A percentile compares a stretch with the other conserved stretches of the same genome.
These are phyloP conservation scores for Gossypium gossypioides DNA, from an alignment of 441 rosid genomes.

Conservation along the genomic window DNA sequence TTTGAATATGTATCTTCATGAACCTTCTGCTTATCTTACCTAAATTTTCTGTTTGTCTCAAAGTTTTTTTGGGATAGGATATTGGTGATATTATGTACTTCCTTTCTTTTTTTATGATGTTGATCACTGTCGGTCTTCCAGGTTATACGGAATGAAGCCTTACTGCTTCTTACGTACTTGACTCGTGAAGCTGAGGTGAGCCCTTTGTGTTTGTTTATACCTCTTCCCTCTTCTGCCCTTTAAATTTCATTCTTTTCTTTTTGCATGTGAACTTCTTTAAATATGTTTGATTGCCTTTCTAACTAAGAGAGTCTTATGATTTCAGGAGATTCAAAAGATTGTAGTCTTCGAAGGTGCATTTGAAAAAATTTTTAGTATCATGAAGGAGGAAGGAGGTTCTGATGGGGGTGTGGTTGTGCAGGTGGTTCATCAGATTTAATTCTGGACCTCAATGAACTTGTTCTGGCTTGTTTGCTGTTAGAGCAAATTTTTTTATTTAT, in stretches of 20 bases:
- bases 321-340: conserved; percentile 94
- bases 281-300: conserved; percentile 2
- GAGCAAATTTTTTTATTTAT: not conserved
- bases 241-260: conserved; percentile 15
- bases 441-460: conserved; percentile 1
- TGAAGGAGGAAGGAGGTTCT: conserved; percentile 91
- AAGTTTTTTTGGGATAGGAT: not conserved
- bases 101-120: conserved; percentile 6
- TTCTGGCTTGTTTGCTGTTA: conserved; percentile 6
- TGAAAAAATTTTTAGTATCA: conserved; percentile 85
- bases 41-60: not conserved
- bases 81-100: not conserved
- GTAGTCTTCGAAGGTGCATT: conserved; percentile 95
- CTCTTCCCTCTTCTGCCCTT: conserved; percentile 8
- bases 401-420: conserved; percentile 99
- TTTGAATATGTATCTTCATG: not conserved
- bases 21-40: not conserved
- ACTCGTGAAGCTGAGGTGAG: conserved; percentile 97
- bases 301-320: conserved; percentile 19
- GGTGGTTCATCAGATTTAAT: conserved; percentile 34
- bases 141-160: conserved; percentile 93
- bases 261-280: not conserved
- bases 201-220: not conserved
- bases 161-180: conserved; percentile 82
- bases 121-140: conserved; percentile 27